Evolutionary conservation across 192 early-diverging fungal genomes (phyloP).

Genomic region (Entomortierella chlamydospora): DNA sequence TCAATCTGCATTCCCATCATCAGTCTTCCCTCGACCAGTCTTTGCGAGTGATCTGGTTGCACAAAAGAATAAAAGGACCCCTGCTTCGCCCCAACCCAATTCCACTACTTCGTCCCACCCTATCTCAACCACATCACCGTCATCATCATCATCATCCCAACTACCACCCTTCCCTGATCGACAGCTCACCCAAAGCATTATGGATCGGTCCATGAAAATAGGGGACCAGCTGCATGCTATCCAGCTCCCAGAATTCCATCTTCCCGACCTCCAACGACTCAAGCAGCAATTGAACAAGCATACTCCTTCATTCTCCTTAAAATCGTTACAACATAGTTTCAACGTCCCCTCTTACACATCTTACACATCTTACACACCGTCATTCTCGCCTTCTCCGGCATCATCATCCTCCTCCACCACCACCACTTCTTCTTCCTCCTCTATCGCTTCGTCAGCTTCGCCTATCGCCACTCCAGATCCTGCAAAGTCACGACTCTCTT

Average conservation of each 20-base stretch:
- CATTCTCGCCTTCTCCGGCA: conserved; percentile 13
- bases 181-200: background rate
- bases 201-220: conserved; percentile 20
- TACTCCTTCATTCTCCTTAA: conserved; percentile 47
- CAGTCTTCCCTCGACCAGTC: conserved; percentile 11
- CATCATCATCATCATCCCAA: background rate
- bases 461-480: background rate
- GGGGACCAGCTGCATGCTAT: conserved; percentile 19
- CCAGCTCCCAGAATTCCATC: conserved; percentile 48
- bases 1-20: background rate
- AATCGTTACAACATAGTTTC: conserved; percentile 43
- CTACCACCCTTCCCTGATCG: no score
- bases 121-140: background rate
- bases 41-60: conserved; percentile 26
- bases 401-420: conserved; percentile 7
- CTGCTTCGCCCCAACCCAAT: background rate
- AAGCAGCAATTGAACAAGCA: conserved; percentile 50
- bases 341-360: conserved; percentile 35
- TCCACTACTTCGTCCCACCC: background rate
- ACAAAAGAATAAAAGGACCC: conserved; percentile 9
- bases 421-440: background rate
- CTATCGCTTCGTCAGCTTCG: background rate
- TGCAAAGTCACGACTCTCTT: conserved; percentile 1
- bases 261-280: conserved; percentile 38
- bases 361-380: conserved; percentile 10